These are phyloP conservation scores for Candida palmyrensis DNA, from an alignment of 805 yeast genomes.

Conservation along the genomic window DNA sequence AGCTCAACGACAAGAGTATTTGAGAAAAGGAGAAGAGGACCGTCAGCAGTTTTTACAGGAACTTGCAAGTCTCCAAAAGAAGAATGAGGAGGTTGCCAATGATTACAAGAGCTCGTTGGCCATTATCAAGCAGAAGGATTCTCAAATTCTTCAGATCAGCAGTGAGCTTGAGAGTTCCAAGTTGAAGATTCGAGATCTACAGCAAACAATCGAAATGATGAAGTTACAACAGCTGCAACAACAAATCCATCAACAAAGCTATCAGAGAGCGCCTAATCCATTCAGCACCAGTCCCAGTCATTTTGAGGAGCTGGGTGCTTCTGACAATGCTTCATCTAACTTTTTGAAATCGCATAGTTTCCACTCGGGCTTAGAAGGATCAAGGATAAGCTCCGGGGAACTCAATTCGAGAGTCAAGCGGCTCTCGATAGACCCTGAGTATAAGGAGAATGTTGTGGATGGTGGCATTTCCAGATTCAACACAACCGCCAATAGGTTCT, in stretches of 20 bases:
- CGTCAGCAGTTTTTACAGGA: constrained; percentile 21
- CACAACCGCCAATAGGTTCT: neutral
- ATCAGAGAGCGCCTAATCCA: neutral
- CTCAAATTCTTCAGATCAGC: constrained; percentile 55
- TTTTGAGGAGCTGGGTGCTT: too few species aligned
- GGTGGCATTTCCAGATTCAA: constrained; percentile 1
- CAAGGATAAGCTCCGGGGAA: constrained; percentile 27
- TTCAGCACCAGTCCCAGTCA: constrained; percentile 1
- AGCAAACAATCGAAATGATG: constrained; percentile 35
- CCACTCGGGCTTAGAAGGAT: neutral
- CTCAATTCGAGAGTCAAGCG: constrained; percentile 38
- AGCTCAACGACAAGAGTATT: constrained; percentile 20
- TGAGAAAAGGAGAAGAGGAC: constrained; percentile 18
- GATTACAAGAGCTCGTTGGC: constrained; percentile 48
- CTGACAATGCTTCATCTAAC: too few species aligned
- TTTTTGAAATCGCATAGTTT: too few species aligned
- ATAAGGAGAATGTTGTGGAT: neutral
- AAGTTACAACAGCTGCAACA: constrained; percentile 17
- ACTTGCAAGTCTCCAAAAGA: constrained; percentile 15
- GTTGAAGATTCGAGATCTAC: constrained; percentile 48
- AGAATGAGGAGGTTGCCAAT: constrained; percentile 40
- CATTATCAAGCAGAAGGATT: constrained; percentile 60
- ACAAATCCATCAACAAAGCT: constrained; percentile 4
- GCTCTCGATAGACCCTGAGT: constrained; percentile 26
- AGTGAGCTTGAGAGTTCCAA: constrained; percentile 60